Evolutionary conservation across 805 yeast species (phyloP), one percentile per base, ranked within the genome.

Genomic region (Kluyveromyces aestuarii): DNA sequence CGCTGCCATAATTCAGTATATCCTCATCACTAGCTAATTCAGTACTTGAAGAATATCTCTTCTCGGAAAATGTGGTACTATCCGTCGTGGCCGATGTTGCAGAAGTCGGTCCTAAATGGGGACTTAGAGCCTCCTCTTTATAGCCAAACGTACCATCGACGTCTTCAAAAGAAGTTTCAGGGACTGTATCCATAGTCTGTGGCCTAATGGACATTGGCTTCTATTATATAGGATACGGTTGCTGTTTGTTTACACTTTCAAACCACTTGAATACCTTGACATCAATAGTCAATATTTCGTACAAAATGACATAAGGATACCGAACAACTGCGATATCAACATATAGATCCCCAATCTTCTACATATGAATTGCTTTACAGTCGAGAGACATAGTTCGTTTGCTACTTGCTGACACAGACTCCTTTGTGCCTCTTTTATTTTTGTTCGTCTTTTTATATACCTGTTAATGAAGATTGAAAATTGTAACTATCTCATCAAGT

Each of bases 121-220:
- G 50, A 14, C 40, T 46, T 16, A 27, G 36, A 40, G 36, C 6
- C 52, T 50, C 27, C 40, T 44, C 42, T 21, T 41, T 47, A 2
- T 45, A 42, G 8, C 58, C 50, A 45, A 60, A 57, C 1, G 66
- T 57, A 2, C 63, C 57, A 36, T 62, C 66, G 36, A 62, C 43
- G 45, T 63, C 65, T 46, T 63, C 68, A 51, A 63, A 63, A 14
- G 66, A 61, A 5, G 64, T 57, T 39, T 63, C 68, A 17, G 63
- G 56, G 25, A 55, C 44, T 10, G 54, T 61, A 16, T 55, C 60
- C 27, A 47, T 42, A 30, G 47, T 35, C 6, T 46, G 42, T n/a
- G 56, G 57, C 35, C 60, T 52, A 41, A 56, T 56, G 27, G 60
- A 56, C 60, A 55, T 56, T 25, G 16, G 25, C 18, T 9, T n/a